Evolutionary conservation across 495 filamentous ascomycete genomes (phyloP), one percentile per base, ranked within the genome.

Genomic region (Mytilinidion resinicola): DNA sequence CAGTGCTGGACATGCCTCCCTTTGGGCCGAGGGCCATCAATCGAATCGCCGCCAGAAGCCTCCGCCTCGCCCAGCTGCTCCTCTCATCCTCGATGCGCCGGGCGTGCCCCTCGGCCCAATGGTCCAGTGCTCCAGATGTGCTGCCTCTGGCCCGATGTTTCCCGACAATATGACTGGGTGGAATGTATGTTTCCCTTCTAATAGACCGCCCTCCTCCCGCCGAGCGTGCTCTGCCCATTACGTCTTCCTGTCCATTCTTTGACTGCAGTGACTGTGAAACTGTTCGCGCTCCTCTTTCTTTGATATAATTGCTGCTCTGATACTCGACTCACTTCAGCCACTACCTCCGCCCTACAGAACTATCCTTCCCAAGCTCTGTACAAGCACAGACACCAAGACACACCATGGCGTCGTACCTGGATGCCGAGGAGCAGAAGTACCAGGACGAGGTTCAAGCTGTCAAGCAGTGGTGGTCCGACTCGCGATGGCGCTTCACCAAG

Each of bases 401-500:
- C 25, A 46, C 35, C 55, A 66, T 36, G 43, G 61, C 61, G 59
- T 61, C 63, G 12, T 56, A 60, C 53, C 59, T 87, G 63, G 82
- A 87, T 61, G 75, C 78, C 56, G 93, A 97, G 74, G 89, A 97
- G 67, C 79, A 87, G 65, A 72, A 83, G 56, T 97, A 85, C 74
- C 74, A 80, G 67, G 80, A 83, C 43, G 93, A 98, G 66, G 89
- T 96, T 57, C 80, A 85, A 65, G 85, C 85, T 57, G 86, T 97
- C 55, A 86, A 96, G 79, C 74, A 86, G 72, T 98, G 93, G 93
- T 98, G 93, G 93, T 81, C 79, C 19, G 89, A 93, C 61, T 81
- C 88, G 39, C 79, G 93, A 78, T 98, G 93, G 93, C 80, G 89
- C 67, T 83, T 89, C 73, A 98, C 93, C 64, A 91, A 86, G 74